phyloP scores from a whole-genome alignment of 208 protist species.

The Leishmania martiniquensis region DNA sequence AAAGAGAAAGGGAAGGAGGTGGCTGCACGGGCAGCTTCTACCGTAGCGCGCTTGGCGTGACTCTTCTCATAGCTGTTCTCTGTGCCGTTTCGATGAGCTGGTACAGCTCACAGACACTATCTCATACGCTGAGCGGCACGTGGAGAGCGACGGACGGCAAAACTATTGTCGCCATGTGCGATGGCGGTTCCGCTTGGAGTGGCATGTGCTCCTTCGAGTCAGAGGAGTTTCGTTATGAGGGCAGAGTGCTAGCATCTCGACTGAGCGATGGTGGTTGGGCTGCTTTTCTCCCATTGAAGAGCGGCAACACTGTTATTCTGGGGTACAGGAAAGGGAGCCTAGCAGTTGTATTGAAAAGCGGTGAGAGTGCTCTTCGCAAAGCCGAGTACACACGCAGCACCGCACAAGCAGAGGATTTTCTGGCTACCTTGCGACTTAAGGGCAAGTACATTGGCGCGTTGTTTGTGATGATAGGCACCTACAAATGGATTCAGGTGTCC shows the following conservation, averaged over 20 bases:
- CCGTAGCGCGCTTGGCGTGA: slow-evolving; percentile 12
- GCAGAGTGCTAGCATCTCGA: slow-evolving; percentile 14
- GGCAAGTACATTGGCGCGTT: slow-evolving; percentile 49
- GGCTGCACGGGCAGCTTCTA: background rate
- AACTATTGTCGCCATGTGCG: slow-evolving; percentile 8
- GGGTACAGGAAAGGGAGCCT: slow-evolving; percentile 11
- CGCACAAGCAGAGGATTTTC: slow-evolving; percentile 3
- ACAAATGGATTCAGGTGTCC: slow-evolving; percentile 47
- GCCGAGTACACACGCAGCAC: slow-evolving; percentile 10
- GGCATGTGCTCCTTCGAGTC: slow-evolving; percentile 18
- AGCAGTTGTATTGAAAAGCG: slow-evolving; percentile 6
- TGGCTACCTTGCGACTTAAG: slow-evolving; percentile 32
- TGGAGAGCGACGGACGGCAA: slow-evolving; percentile 32
- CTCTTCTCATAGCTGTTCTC: slow-evolving; percentile 33
- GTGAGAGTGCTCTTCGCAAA: background rate
- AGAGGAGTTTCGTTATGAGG: slow-evolving; percentile 7
- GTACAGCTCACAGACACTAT: slow-evolving; percentile 38
- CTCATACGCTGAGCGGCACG: slow-evolving; percentile 27
- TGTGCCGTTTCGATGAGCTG: slow-evolving; percentile 41
- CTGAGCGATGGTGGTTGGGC: slow-evolving; percentile 34
- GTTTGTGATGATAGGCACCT: slow-evolving; percentile 52
- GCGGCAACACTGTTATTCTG: slow-evolving; percentile 2
- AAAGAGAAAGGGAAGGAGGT: background rate
- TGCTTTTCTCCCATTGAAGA: slow-evolving; percentile 6
- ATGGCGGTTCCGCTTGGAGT: slow-evolving; percentile 16